These are phyloP conservation scores for Colletotrichum lindemuthianum DNA, from an alignment of 2,329 filamentous ascomycete species.

Conservation along the genomic window DNA sequence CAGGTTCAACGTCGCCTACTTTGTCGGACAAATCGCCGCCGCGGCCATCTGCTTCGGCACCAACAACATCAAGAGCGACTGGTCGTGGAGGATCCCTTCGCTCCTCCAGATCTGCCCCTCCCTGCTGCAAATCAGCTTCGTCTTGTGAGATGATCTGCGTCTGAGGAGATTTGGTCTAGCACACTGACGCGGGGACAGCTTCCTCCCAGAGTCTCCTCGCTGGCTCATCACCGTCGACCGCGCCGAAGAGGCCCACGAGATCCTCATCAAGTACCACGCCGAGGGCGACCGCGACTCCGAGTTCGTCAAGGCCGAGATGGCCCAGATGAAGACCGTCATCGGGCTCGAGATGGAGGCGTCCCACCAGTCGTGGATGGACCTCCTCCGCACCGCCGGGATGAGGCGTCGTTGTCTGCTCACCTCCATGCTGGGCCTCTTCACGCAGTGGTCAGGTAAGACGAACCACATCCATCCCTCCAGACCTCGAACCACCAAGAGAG, in stretches of 20 bases:
- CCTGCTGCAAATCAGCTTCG: slow-evolving; percentile 50
- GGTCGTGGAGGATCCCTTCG: slow-evolving; percentile 57
- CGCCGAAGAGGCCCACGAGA: slow-evolving; percentile 44
- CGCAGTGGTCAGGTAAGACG: slow-evolving; percentile 51
- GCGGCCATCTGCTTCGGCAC: slow-evolving; percentile 63
- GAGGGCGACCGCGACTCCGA: slow-evolving; percentile 61
- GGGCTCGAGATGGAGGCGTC: slow-evolving; percentile 63
- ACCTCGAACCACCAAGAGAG: too few relatives aligned
- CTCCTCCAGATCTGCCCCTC: slow-evolving; percentile 58
- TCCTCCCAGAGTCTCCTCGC: slow-evolving; percentile 47
- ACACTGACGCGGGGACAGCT: slow-evolving; percentile 17
- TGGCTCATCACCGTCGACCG: slow-evolving; percentile 46
- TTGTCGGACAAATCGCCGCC: slow-evolving; percentile 60
- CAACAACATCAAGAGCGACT: slow-evolving; percentile 48
- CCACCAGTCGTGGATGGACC: slow-evolving; percentile 62
- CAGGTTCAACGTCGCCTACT: slow-evolving; percentile 66
- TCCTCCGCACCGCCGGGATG: slow-evolving; percentile 61
- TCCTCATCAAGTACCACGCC: slow-evolving; percentile 57
- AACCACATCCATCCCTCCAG: too few relatives aligned
- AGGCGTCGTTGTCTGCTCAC: slow-evolving; percentile 60
- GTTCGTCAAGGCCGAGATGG: slow-evolving; percentile 68
- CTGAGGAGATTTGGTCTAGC: not conserved
- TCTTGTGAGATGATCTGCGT: slow-evolving; percentile 48
- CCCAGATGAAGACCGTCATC: slow-evolving; percentile 68
- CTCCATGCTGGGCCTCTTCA: slow-evolving; percentile 61